A percentile compares a stretch with the other conserved stretches of the same genome.
These are phyloP conservation scores for Cytospora paraplurivora DNA, from an alignment of 2,329 filamentous ascomycete species.

Conservation along the genomic window DNA sequence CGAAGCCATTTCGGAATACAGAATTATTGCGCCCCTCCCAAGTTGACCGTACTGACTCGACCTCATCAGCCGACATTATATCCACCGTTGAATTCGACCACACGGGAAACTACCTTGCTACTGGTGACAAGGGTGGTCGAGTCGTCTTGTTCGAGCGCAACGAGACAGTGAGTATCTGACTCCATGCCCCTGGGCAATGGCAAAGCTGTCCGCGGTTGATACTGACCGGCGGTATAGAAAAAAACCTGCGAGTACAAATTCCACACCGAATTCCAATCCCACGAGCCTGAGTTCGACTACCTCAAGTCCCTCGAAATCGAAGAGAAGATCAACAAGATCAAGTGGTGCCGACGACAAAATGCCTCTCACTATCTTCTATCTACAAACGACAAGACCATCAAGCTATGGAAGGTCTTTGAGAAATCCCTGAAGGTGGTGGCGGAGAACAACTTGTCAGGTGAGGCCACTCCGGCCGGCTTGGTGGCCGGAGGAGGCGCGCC, in stretches of 20 bases:
- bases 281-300: constrained; percentile 99
- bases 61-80: constrained; percentile 75
- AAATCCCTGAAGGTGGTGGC: constrained; percentile 99
- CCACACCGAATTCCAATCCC: constrained; percentile 98
- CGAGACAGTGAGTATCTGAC: constrained; percentile 73
- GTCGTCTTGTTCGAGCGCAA: constrained; percentile 91
- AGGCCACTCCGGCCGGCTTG: constrained; percentile 76
- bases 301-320: constrained; percentile 99
- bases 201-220: constrained; percentile 7
- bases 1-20: constrained; percentile 6
- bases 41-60: constrained; percentile 33
- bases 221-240: constrained; percentile 66
- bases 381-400: constrained; percentile 99
- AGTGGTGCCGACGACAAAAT: constrained; percentile 98
- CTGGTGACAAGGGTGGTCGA: constrained; percentile 85
- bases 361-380: constrained; percentile 97
- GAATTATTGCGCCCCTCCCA: neutral
- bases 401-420: constrained; percentile 99
- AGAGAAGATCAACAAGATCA: constrained; percentile 99
- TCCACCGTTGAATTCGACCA: constrained; percentile 90
- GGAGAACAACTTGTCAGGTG: constrained; percentile 96
- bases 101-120: constrained; percentile 85
- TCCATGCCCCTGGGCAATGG: constrained; percentile 2
- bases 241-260: constrained; percentile 99
- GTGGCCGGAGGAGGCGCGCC: constrained; percentile 78